Evolutionary conservation across 2,329 filamentous ascomycete genomes (phyloP), one percentile per base, ranked within the genome.

Genomic region (Coniochaeta pulveracea): DNA sequence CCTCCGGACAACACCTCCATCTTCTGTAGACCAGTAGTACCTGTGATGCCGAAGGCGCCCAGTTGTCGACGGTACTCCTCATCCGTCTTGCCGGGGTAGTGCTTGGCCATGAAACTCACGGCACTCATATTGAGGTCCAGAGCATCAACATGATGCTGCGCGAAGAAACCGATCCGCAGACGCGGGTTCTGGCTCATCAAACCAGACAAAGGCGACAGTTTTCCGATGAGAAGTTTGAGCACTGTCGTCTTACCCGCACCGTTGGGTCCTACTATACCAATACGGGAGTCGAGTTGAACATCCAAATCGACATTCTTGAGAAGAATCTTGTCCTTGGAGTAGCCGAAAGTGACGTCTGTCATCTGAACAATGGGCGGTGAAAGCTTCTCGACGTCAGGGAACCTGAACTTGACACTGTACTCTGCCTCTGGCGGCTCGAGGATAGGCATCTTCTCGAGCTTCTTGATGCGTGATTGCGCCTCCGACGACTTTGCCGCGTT

Each of bases 261-360:
- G 69, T 98, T 98, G 50, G 91, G 91, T 11, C 91, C 91, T n/a
- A 98, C 89, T 51, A 98, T 98, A 52, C 91, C 91, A 47, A 98
- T 98, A 42, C 91, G 83, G 7, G 89, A 96, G 61, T 98, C 91
- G 26, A 98, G 79, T 58, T 98, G 91, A 11, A 98, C 91, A 54
- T 96, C 89, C 16, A 98, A 70, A 50, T 98, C 91, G 38, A 98
- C 84, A 47, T 94, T 78, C 44, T 63, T 74, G 26, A 98, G 73
- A 26, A 98, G 69, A 16, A 80, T 73, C 10, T 82, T 85, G 52
- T 93, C 86, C 40, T 69, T 63, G 6, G 63, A 73, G 61, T 98
- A 98, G 31, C 89, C 88, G 54, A 98, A 98, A 0, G 77, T 76
- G 40, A 98, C 89, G 27, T 78, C 80, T 16, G 80, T 79, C 91